Evolutionary conservation across 2,329 filamentous ascomycete species (phyloP), one percentile per base, ranked within the genome.

Genomic region (Neocucurbitaria cava): DNA sequence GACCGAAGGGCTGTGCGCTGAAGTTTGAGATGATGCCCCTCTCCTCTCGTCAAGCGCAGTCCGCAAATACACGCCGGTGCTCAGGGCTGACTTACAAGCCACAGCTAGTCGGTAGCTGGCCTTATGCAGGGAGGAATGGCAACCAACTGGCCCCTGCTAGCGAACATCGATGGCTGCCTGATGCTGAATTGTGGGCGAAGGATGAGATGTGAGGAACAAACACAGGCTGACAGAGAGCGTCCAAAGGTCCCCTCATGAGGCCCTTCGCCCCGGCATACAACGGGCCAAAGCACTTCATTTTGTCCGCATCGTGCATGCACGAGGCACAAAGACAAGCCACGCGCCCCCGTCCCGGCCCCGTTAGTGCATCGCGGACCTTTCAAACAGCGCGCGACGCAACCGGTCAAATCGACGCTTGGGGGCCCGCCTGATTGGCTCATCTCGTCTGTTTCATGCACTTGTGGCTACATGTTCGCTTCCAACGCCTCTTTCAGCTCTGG

Each of bases 1-100:
- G 47, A 30, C 49, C 42, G 18, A 50, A 46, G 54, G 61, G 56
- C 58, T 66, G 66, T 64, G 66, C 60, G 59, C 61, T 59, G 54
- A 52, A 56, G 59, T 61, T 54, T 65, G 56, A 59, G 57, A 50
- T 54, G 42, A 55, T 55, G 54, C 52, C 56, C 56, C 56, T 54
- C 58, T 52, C 51, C 40, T 44, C 38, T 40, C 9, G 46, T 38
- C 43, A 49, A 48, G 50, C 58, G 48, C 46, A 56, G 48, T 52
- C 43, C 45, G 46, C 59, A 54, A 35, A 52, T 48, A 58, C 52
- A 55, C 44, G 54, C 51, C 54, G 57, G 52, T 49, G 56, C 54
- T 59, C 50, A 30, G 49, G 40, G 59, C 49, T 52, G 57, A 65
- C 68, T 68, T 69, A 70, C 69, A 67, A 68, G 68, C 66, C 66